phyloP scores from a whole-genome alignment of 2,329 filamentous ascomycete species.

The Xylaria multiplex region DNA sequence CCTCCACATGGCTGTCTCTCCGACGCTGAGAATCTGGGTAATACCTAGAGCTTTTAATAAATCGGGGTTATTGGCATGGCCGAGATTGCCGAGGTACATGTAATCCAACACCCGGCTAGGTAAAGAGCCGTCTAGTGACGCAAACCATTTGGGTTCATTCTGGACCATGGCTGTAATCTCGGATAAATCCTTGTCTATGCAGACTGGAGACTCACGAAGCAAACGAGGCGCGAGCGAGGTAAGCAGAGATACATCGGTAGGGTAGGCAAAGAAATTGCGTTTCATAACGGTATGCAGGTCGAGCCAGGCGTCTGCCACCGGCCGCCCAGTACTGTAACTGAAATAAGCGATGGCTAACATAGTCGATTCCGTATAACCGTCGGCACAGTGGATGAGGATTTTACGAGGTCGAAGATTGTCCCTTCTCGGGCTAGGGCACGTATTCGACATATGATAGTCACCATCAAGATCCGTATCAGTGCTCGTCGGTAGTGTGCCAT shows the following conservation, averaged over 20 bases:
- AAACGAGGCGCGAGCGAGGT: constrained; percentile 79
- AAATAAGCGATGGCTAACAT: constrained; percentile 90
- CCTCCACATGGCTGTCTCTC: constrained; percentile 85
- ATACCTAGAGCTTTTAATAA: constrained; percentile 84
- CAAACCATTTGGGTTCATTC: constrained; percentile 81
- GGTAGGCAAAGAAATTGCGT: constrained; percentile 97
- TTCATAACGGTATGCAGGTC: constrained; percentile 80
- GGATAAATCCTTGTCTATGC: constrained; percentile 59
- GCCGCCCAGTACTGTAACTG: constrained; percentile 86
- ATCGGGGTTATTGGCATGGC: constrained; percentile 92
- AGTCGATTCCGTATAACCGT: constrained; percentile 95
- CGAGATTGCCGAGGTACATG: constrained; percentile 94
- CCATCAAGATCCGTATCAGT: constrained; percentile 51
- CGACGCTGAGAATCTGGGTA: constrained; percentile 87
- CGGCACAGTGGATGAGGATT: constrained; percentile 90
- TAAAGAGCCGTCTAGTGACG: constrained; percentile 85
- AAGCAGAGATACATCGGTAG: constrained; percentile 87
- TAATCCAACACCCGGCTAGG: constrained; percentile 90
- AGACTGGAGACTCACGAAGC: constrained; percentile 73
- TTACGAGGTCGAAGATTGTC: constrained; percentile 63
- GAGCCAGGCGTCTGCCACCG: constrained; percentile 88
- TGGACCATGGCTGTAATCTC: constrained; percentile 64
- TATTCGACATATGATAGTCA: constrained; percentile 56
- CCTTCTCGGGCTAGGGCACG: constrained; percentile 47
- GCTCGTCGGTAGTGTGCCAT: constrained; percentile 63